Evolutionary conservation across 2,329 filamentous ascomycete genomes (phyloP), one percentile per base, ranked within the genome.

Genomic region (Pseudocercospora eumusae): DNA sequence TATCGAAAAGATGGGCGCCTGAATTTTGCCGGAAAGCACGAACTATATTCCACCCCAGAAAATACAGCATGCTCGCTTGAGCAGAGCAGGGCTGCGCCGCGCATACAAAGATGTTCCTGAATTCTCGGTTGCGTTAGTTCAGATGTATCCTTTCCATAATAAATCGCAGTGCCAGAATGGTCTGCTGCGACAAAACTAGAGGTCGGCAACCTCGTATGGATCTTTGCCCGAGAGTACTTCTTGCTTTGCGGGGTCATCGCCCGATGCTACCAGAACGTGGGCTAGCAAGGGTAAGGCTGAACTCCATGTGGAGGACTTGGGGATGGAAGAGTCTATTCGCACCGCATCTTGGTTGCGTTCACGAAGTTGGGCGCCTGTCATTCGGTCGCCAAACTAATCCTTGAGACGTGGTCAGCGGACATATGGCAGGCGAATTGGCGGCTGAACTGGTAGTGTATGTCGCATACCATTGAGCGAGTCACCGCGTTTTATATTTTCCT

Each of bases 301-400:
- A 52, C 47, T 52, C 47, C 47, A 52, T 52, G 47, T 28, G 47
- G 25, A 52, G 47, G 47, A 52, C 47, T 25, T 52, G 25, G 47
- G 47, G 25, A 52, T 28, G 15, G 47, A n/a, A 52, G 47, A 52
- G 21, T 52, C 25, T 31, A 28, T 28, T 52, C 47, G 47, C 25
- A n/a, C 10, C 21, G 47, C 47, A 52, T 52, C 25, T 25, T n/a
- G 25, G 47, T 52, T 52, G 23, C 15, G 11, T 52, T 52, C 47
- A 25, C 23, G 47, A 52, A 18, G 21, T 52, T 25, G 18, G 15
- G 25, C 47, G 21, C 15, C 15, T 52, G 11, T 15, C 53, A 56
- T 56, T 40, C 53, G 36, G 33, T 40, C 27, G 53, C 53, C 53
- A 42, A 27, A 44, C n/a, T 18, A 7, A 25, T 23, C 21, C 13